Evolutionary conservation across 768 basidiomycete species (phyloP).

Genomic region (Termitomyces eurrhizus): DNA sequence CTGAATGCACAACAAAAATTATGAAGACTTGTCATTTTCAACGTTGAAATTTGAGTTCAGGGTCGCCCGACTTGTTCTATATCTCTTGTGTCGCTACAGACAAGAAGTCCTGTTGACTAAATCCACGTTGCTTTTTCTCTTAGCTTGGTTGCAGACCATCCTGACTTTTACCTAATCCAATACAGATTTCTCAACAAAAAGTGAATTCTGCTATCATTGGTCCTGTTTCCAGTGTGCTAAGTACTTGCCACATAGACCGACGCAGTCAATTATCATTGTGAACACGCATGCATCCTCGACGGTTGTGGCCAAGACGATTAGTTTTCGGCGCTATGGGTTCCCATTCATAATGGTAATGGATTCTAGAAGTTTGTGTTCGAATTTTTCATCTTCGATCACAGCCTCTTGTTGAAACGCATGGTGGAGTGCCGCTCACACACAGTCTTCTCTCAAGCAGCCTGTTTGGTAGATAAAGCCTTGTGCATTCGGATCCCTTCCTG

Average conservation of each 20-base stretch:
- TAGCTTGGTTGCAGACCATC: neutral
- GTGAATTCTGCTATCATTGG: neutral
- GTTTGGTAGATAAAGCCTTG: conserved; percentile 1
- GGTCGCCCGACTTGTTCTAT: neutral
- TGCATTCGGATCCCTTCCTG: conserved; percentile 5
- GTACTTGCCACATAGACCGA: neutral
- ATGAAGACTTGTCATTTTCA: neutral
- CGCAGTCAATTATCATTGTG: neutral
- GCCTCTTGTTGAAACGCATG: neutral
- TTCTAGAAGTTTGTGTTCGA: neutral
- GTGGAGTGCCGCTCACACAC: neutral
- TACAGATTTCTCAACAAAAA: neutral
- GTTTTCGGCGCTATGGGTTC: neutral
- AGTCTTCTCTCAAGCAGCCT: neutral
- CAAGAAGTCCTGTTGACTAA: neutral
- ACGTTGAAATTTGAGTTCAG: neutral
- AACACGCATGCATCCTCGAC: neutral
- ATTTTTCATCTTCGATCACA: neutral
- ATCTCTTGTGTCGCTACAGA: neutral
- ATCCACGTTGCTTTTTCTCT: neutral
- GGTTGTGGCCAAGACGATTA: neutral
- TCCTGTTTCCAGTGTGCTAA: neutral
- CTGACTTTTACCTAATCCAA: neutral
- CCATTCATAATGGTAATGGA: neutral
- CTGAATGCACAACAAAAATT: neutral